Evolutionary conservation across 257 asterid genomes (phyloP), one percentile per base, ranked within the genome.

Genomic region (Solanum piurae): DNA sequence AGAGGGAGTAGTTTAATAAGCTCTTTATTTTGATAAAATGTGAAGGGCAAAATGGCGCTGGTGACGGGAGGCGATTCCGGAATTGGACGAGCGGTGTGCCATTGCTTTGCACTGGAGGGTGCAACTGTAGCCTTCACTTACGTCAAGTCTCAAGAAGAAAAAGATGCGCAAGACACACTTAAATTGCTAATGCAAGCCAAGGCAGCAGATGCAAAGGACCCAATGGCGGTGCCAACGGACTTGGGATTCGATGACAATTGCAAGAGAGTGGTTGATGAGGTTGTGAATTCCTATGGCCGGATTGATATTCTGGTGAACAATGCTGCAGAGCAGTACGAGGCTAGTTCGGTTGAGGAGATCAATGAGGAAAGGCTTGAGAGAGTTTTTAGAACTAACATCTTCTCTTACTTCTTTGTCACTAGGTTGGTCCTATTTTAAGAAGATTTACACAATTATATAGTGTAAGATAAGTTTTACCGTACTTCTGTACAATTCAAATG

Each of bases 51-150:
- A 91, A 89, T 95, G 69, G 98, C 97, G 10, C 88, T 95, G n/a
- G 94, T 93, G 86, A 91, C 95, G 0, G 98, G 98, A 2, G 98
- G 98, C 0, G 98, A 94, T 82, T 94, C 98, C 0, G 98, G 98
- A 20, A 95, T 94, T 3, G 97, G 98, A 6, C 91, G 95, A 7
- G 98, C 98, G 0, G 98, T 94, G 36, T 88, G 94, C 82, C 92
- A 91, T 85, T 90, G 92, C 91, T 95, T 94, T 38, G 94, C 92
- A 0, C 86, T 88, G 12, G 98, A 95, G 86, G 98, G 98, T 9
- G 98, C 98, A 25, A 93, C 93, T 0, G 97, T 94, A 90, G 97
- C 98, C 1, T 91, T 94, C 84, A 95, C 98, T 7, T 93, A 93
- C 37, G 96, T 92, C 25, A 95, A 95, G 88, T 95, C 92, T 2